A percentile compares a stretch with the other conserved stretches of the same genome.
Evolutionary conservation across 305 asterid species (phyloP).

Genomic region (Andrographis paniculata): DNA sequence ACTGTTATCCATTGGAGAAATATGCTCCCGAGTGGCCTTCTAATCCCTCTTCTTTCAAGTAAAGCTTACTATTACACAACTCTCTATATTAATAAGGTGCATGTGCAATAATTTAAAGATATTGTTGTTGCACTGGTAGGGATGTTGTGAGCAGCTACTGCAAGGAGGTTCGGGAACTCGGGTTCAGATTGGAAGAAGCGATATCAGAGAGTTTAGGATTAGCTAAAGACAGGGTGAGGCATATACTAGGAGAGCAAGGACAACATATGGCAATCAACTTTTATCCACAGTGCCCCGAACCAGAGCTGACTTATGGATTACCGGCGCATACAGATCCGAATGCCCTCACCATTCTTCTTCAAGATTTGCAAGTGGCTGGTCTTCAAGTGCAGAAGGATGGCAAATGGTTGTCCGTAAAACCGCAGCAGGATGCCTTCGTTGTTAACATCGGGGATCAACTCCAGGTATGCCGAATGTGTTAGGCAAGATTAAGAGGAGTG

Average conservation of each 20-base stretch:
- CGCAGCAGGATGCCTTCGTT: slow-evolving; percentile 70
- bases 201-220: slow-evolving; percentile 77
- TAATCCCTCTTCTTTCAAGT: slow-evolving; percentile 70
- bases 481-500: neutral
- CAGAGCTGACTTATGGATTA: slow-evolving; percentile 70
- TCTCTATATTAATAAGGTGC: too few species aligned
- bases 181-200: slow-evolving; percentile 59
- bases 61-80: slow-evolving; percentile 11
- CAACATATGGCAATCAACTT: slow-evolving; percentile 89
- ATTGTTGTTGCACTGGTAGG: slow-evolving; percentile 28
- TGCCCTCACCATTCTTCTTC: slow-evolving; percentile 81
- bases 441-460: slow-evolving; percentile 82
- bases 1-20: slow-evolving; percentile 77
- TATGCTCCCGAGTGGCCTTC: slow-evolving; percentile 86
- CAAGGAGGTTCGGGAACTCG: slow-evolving; percentile 59
- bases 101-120: too few species aligned
- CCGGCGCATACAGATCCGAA: slow-evolving; percentile 88
- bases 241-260: slow-evolving; percentile 71
- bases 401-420: slow-evolving; percentile 68
- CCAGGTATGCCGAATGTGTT: slow-evolving; percentile 38
- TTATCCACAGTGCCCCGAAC: slow-evolving; percentile 83
- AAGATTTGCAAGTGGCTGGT: slow-evolving; percentile 64
- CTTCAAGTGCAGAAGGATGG: slow-evolving; percentile 85
- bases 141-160: slow-evolving; percentile 57
- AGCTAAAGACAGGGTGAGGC: slow-evolving; percentile 35